A percentile compares a stretch with the other conserved stretches of the same genome.
Conservation (phyloP, 2,329 filamentous ascomycete species). For the Periglandula ipomoeae region DNA sequence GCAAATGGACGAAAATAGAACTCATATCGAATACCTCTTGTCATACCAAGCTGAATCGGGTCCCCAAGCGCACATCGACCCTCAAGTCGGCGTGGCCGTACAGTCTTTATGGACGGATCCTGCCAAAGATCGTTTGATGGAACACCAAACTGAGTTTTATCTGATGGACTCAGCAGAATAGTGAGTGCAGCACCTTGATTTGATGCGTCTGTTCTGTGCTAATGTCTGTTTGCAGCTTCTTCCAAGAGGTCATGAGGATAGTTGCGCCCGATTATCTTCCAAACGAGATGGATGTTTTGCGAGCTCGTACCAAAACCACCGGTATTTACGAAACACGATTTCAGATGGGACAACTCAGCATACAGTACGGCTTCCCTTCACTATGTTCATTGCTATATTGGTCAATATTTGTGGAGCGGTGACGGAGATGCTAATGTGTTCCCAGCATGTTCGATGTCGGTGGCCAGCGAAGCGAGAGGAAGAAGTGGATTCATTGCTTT, state of each 20-base stretch:
- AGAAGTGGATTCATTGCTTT: slow-evolving; percentile 99
- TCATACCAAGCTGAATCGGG: slow-evolving; percentile 88
- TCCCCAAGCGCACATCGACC: slow-evolving; percentile 74
- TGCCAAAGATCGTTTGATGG: slow-evolving; percentile 71
- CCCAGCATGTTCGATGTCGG: slow-evolving; percentile 97
- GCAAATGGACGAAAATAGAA: slow-evolving; percentile 59
- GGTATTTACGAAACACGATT: slow-evolving; percentile 99
- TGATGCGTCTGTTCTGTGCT: neutral
- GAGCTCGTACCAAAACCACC: slow-evolving; percentile 94
- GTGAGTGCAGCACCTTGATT: slow-evolving; percentile 42
- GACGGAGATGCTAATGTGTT: slow-evolving; percentile 17
- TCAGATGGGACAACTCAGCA: slow-evolving; percentile 96
- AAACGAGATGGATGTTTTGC: slow-evolving; percentile 87
- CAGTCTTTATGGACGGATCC: slow-evolving; percentile 86
- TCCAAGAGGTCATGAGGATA: slow-evolving; percentile 85
- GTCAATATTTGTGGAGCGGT: too few species aligned
- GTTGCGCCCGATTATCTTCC: slow-evolving; percentile 78
- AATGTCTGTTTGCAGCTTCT: slow-evolving; percentile 59
- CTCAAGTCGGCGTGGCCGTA: slow-evolving; percentile 72
- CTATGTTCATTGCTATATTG: too few species aligned
- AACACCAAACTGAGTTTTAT: slow-evolving; percentile 96
- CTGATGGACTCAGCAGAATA: slow-evolving; percentile 99
- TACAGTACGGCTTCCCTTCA: slow-evolving; percentile 62
- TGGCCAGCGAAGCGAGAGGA: slow-evolving; percentile 91
- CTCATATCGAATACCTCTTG: slow-evolving; percentile 69